Evolutionary conservation across 805 yeast genomes (phyloP).

Genomic region (Kluyveromyces wickerhamii): DNA sequence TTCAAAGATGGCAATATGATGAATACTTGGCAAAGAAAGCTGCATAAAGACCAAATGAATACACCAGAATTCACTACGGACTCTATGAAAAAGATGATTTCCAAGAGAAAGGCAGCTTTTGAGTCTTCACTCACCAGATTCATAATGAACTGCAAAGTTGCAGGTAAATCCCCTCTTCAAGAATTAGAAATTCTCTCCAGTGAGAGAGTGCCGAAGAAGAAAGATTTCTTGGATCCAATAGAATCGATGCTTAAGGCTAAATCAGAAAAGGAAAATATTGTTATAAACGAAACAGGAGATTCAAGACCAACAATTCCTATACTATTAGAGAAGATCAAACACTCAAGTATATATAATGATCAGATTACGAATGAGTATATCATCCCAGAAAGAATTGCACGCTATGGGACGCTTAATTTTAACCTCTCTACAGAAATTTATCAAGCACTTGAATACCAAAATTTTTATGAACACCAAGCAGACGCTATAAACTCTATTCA

Average conservation of each 20-base stretch:
- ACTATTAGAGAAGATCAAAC: slow-evolving; percentile 42
- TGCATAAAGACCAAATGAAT: slow-evolving; percentile 38
- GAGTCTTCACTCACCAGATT: slow-evolving; percentile 32
- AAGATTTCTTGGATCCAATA: slow-evolving; percentile 52
- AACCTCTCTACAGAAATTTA: slow-evolving; percentile 44
- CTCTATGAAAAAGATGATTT: slow-evolving; percentile 53
- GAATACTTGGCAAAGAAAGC: slow-evolving; percentile 40
- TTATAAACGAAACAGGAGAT: slow-evolving; percentile 19
- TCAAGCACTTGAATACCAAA: slow-evolving; percentile 42
- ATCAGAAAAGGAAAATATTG: slow-evolving; percentile 11
- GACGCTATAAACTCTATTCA: slow-evolving; percentile 59
- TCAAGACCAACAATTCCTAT: slow-evolving; percentile 38
- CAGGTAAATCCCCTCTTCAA: slow-evolving; percentile 35
- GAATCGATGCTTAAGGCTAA: slow-evolving; percentile 41
- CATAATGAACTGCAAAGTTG: slow-evolving; percentile 23
- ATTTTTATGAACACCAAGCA: slow-evolving; percentile 75
- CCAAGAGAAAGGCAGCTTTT: slow-evolving; percentile 49
- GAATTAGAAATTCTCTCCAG: slow-evolving; percentile 33
- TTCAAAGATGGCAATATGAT: slow-evolving; percentile 59
- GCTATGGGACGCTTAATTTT: slow-evolving; percentile 35
- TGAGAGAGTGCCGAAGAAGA: slow-evolving; percentile 39
- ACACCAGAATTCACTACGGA: slow-evolving; percentile 45
- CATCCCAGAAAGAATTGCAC: slow-evolving; percentile 40
- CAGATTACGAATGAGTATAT: slow-evolving; percentile 54
- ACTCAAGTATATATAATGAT: slow-evolving; percentile 44